These are phyloP conservation scores for Eurotiales sp. DNA, from an alignment of 2,329 filamentous ascomycete genomes.

Conservation along the genomic window DNA sequence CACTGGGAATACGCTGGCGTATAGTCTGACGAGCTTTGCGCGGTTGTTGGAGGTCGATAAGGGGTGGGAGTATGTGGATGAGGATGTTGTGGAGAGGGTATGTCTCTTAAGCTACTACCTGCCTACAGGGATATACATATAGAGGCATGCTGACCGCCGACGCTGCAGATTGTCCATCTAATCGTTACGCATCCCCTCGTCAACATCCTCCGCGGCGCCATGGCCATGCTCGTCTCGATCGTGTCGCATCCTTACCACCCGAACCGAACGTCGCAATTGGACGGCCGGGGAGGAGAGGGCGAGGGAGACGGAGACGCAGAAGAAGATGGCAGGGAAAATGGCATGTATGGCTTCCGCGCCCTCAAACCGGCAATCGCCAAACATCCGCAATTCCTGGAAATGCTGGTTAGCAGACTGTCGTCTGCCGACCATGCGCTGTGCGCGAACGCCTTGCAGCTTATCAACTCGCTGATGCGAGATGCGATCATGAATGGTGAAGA, in stretches of 20 bases:
- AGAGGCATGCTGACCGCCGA: too few species aligned
- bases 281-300: not conserved
- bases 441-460: conserved; percentile 89
- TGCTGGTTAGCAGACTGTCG: conserved; percentile 85
- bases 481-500: conserved; percentile 72
- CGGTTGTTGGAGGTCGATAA: conserved; percentile 92
- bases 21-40: conserved; percentile 84
- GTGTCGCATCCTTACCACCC: conserved; percentile 75
- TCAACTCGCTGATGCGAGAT: conserved; percentile 93
- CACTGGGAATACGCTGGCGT: conserved; percentile 90
- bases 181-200: conserved; percentile 94
- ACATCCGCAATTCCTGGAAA: conserved; percentile 90
- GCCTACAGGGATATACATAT: too few species aligned
- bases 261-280: conserved; percentile 40
- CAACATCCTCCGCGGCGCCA: conserved; percentile 93
- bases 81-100: conserved; percentile 57
- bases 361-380: conserved; percentile 87
- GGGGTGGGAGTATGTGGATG: conserved; percentile 74
- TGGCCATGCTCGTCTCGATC: conserved; percentile 92
- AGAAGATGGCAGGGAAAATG: conserved; percentile 46
- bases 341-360: conserved; percentile 80
- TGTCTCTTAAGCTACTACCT: conserved; percentile 20
- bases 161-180: conserved; percentile 72
- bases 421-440: conserved; percentile 94
- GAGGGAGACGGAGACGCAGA: not conserved